These are phyloP conservation scores for Ganoderma sinense DNA, from an alignment of 1,284 basidiomycete genomes.

Conservation along the genomic window DNA sequence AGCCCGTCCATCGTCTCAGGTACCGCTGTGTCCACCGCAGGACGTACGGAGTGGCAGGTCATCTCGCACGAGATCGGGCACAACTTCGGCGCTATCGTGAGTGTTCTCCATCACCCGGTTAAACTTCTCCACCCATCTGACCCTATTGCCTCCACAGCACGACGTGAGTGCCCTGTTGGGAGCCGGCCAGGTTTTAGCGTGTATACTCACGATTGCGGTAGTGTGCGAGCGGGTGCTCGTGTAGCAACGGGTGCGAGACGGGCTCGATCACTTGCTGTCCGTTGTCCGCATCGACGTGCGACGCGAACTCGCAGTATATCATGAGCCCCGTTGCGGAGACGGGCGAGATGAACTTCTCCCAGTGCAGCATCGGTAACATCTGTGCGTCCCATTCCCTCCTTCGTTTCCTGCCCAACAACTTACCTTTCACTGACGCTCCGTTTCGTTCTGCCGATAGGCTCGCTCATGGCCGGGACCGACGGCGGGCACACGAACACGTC, in stretches of 20 bases:
- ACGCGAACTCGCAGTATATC: conserved; percentile 74
- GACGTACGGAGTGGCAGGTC: conserved; percentile 81
- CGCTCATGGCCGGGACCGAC: conserved; percentile 58
- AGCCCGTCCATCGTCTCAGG: conserved; percentile 72
- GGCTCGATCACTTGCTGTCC: conserved; percentile 72
- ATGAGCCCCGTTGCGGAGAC: conserved; percentile 83
- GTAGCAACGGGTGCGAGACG: conserved; percentile 39
- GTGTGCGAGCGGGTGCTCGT: conserved; percentile 74
- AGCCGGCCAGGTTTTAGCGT: background rate
- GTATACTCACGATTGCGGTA: conserved; percentile 36
- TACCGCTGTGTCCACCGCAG: conserved; percentile 84
- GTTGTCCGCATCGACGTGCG: conserved; percentile 63
- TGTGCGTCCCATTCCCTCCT: conserved; percentile 55
- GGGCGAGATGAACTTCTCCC: conserved; percentile 76
- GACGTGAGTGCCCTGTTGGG: conserved; percentile 53
- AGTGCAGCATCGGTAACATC: conserved; percentile 87
- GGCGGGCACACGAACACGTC: conserved; percentile 57
- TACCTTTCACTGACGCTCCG: background rate
- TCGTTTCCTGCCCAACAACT: background rate
- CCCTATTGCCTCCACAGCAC: conserved; percentile 50
- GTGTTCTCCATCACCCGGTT: conserved; percentile 38
- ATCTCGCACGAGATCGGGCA: conserved; percentile 91
- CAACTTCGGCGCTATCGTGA: conserved; percentile 91
- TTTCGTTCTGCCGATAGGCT: conserved; percentile 48
- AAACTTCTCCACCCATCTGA: conserved; percentile 1